phyloP scores from a whole-genome alignment of 2,329 filamentous ascomycete genomes.

The Beauveria scarabaeidicola region DNA sequence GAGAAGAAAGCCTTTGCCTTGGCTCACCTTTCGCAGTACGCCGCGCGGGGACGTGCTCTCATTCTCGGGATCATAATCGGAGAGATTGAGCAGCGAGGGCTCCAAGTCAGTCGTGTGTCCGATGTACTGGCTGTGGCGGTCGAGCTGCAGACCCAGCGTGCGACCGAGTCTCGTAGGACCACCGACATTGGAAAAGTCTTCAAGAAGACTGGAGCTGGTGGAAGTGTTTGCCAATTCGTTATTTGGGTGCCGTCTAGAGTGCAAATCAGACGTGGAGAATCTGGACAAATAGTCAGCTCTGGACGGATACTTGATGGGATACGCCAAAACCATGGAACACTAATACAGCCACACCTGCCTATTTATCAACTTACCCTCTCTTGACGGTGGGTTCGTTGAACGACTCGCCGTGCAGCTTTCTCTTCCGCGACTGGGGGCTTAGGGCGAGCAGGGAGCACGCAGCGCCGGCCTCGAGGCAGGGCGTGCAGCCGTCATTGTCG shows the following conservation, averaged over 20 bases:
- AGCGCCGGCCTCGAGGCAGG: conserved; percentile 4
- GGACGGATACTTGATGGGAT: neutral
- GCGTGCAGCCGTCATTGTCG: conserved; percentile 59
- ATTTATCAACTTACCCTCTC: conserved; percentile 53
- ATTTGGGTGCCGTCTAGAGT: conserved; percentile 1
- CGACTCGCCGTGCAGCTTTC: conserved; percentile 61
- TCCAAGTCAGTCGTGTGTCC: conserved; percentile 78
- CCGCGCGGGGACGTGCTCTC: conserved; percentile 65
- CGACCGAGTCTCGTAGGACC: conserved; percentile 58
- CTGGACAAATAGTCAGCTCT: neutral
- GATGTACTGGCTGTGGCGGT: conserved; percentile 76
- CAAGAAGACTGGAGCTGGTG: conserved; percentile 53
- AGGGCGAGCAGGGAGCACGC: conserved; percentile 8
- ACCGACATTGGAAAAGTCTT: conserved; percentile 64
- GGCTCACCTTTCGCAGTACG: conserved; percentile 66
- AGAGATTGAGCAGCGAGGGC: conserved; percentile 72
- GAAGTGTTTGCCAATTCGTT: conserved; percentile 34
- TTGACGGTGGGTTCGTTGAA: conserved; percentile 54
- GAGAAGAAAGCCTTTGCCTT: conserved; percentile 71
- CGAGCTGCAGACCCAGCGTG: conserved; percentile 66
- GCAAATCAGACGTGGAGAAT: conserved; percentile 33
- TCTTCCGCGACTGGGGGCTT: conserved; percentile 69
- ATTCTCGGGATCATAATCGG: conserved; percentile 71
- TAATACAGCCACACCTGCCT: neutral
- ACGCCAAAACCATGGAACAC: neutral